phyloP scores from a whole-genome alignment of 306 rosid genomes.

The Cicer chorassanicum region DNA sequence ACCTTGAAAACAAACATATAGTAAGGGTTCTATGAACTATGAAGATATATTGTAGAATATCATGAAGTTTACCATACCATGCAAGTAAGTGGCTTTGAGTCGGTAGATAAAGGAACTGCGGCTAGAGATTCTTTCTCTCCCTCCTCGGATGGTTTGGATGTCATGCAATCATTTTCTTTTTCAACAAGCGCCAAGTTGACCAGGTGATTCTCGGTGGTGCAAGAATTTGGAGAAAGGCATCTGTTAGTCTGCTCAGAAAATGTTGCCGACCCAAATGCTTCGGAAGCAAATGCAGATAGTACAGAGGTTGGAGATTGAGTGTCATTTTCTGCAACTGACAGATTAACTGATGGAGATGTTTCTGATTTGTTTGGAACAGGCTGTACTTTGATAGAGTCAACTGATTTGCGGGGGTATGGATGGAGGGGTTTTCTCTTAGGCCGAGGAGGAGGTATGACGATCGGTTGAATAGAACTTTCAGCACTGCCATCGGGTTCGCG shows the following conservation, averaged over 20 bases:
- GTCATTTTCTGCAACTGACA: slow-evolving; percentile 56
- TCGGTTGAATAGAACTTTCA: slow-evolving; percentile 66
- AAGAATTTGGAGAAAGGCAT: slow-evolving; percentile 70
- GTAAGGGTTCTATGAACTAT: not conserved
- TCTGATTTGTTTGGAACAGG: slow-evolving; percentile 51
- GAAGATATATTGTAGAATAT: slow-evolving; percentile 30
- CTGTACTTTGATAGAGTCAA: slow-evolving; percentile 52
- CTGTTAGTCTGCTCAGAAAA: slow-evolving; percentile 62
- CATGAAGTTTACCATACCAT: slow-evolving; percentile 57
- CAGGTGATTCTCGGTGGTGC: slow-evolving; percentile 67
- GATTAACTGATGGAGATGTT: slow-evolving; percentile 65
- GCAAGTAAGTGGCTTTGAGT: slow-evolving; percentile 43
- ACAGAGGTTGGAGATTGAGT: slow-evolving; percentile 79
- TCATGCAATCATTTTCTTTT: slow-evolving; percentile 60
- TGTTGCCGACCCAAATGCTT: slow-evolving; percentile 59
- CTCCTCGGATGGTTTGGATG: slow-evolving; percentile 55
- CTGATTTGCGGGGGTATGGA: slow-evolving; percentile 90
- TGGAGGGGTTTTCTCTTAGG: slow-evolving; percentile 92
- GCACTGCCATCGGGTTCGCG: slow-evolving; percentile 62
- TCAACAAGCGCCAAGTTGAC: slow-evolving; percentile 52
- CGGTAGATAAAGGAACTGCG: slow-evolving; percentile 41
- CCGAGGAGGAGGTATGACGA: slow-evolving; percentile 94
- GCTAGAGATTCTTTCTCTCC: slow-evolving; percentile 55
- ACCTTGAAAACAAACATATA: no score
- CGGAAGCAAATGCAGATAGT: slow-evolving; percentile 64